phyloP scores from a whole-genome alignment of 202 grass and related monocot genomes.

The Setaria italica region DNA sequence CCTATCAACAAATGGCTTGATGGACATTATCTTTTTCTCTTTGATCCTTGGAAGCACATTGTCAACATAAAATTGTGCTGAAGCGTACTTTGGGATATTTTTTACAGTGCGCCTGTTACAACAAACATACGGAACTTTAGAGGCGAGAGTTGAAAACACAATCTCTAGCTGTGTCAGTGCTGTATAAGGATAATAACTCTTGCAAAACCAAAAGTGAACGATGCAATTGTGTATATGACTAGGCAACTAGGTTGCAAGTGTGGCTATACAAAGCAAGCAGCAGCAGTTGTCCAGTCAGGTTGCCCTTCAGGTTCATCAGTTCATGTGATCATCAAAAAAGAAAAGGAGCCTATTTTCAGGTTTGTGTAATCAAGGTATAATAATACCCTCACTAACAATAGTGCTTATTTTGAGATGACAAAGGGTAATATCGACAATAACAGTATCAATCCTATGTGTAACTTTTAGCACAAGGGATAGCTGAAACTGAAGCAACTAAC shows the following conservation, averaged over 20 bases:
- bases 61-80: constrained; percentile 95
- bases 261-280: constrained; percentile 4
- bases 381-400: not conserved
- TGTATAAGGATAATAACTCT: not conserved
- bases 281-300: constrained; percentile 17
- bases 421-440: not conserved
- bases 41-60: constrained; percentile 98
- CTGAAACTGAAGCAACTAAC: constrained; percentile 51
- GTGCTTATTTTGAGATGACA: constrained; percentile 15
- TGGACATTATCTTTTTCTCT: constrained; percentile 99
- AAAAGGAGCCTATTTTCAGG: not conserved
- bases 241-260: not conserved
- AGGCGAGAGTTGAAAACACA: not conserved
- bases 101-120: constrained; percentile 85
- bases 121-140: constrained; percentile 14
- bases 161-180: not conserved
- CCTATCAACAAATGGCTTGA: constrained; percentile 96
- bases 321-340: not conserved
- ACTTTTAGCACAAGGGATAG: constrained; percentile 7
- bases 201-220: not conserved
- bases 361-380: constrained; percentile 4
- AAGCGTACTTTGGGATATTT: constrained; percentile 97
- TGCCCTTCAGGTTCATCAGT: not conserved
- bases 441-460: constrained; percentile 11
- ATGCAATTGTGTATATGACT: constrained; percentile 2